Evolutionary conservation across 805 yeast genomes (phyloP).

Genomic region (Nakazawaea wickerhamii): DNA sequence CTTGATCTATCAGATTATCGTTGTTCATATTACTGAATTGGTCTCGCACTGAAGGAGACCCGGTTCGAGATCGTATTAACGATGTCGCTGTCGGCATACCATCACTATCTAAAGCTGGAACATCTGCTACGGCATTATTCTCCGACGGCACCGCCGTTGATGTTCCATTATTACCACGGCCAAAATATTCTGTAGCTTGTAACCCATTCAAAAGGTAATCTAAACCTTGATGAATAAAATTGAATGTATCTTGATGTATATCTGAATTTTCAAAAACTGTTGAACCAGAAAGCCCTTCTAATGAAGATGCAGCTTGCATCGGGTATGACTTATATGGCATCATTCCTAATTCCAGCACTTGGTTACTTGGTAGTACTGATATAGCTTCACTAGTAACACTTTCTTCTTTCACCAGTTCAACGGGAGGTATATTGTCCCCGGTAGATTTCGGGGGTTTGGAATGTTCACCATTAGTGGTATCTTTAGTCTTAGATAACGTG

Average conservation of each 20-base stretch:
- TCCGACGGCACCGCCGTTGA: not conserved
- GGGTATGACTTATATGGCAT: not conserved
- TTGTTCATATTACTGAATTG: not conserved
- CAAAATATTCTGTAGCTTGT: not conserved
- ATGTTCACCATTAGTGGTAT: not conserved
- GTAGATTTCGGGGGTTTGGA: not conserved
- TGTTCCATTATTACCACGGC: not conserved
- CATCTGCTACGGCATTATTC: not conserved
- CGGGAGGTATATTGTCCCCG: not conserved
- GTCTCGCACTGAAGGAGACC: not conserved
- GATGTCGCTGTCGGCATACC: not conserved
- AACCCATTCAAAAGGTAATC: slow-evolving; percentile 9
- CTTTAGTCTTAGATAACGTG: slow-evolving; percentile 23
- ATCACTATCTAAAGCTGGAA: not conserved
- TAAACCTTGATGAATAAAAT: slow-evolving; percentile 8
- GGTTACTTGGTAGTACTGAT: not conserved
- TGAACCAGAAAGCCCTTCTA: not conserved
- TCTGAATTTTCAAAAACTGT: not conserved
- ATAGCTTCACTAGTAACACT: not conserved
- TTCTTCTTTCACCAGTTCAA: not conserved
- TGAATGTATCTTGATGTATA: slow-evolving; percentile 2
- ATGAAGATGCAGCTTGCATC: not conserved
- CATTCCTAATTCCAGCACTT: not conserved
- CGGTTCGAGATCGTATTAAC: not conserved
- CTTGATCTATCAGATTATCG: not conserved